Conservation (phyloP, 2,329 filamentous ascomycete species). For the Aspergillus candidus region DNA sequence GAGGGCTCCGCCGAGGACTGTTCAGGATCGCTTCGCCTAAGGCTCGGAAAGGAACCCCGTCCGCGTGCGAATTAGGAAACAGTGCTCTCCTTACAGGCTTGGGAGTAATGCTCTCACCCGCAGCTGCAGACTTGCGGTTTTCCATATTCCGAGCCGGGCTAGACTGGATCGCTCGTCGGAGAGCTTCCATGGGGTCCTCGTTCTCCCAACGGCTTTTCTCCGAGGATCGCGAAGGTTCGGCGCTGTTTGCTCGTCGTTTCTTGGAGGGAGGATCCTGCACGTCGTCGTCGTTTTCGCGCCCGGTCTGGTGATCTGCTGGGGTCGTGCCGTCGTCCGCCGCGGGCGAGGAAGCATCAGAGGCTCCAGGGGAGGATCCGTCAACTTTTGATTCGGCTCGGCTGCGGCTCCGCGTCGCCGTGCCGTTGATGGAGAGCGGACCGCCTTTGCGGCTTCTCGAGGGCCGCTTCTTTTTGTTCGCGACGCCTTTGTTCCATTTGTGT, state of each 20-base stretch:
- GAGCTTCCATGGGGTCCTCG: slow-evolving; percentile 39
- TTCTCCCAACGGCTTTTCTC: slow-evolving; percentile 32
- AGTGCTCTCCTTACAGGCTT: slow-evolving; percentile 46
- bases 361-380: slow-evolving; percentile 35
- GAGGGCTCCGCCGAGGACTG: slow-evolving; percentile 47
- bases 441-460: slow-evolving; percentile 29
- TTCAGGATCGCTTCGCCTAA: slow-evolving; percentile 32
- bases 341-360: slow-evolving; percentile 33
- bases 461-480: slow-evolving; percentile 37
- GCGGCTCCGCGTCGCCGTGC: slow-evolving; percentile 28
- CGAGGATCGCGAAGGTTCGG: slow-evolving; percentile 38
- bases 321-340: slow-evolving; percentile 31
- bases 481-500: slow-evolving; percentile 70
- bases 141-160: slow-evolving; percentile 52
- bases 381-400: slow-evolving; percentile 24
- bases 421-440: slow-evolving; percentile 29
- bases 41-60: slow-evolving; percentile 30
- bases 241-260: slow-evolving; percentile 43
- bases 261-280: slow-evolving; percentile 30
- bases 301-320: slow-evolving; percentile 24
- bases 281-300: slow-evolving; percentile 28
- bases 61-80: slow-evolving; percentile 36
- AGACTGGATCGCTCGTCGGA: slow-evolving; percentile 54
- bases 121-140: slow-evolving; percentile 30
- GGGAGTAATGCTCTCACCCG: slow-evolving; percentile 50